Conservation (phyloP, 208 protist species). For the Leishmania braziliensis region DNA sequence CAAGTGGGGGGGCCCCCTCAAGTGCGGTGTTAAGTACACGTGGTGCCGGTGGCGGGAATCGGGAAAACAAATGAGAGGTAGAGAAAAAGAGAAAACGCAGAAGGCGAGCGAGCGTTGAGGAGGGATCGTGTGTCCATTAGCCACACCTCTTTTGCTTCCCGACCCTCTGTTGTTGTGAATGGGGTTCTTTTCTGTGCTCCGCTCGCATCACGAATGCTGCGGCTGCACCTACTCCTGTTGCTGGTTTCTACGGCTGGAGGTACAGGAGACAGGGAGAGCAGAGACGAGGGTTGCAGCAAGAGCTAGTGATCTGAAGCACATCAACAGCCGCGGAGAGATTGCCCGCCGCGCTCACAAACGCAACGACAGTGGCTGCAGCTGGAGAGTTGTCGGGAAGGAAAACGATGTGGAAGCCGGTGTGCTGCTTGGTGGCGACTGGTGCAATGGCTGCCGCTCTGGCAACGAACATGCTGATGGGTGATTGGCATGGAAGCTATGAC, state of each 20-base stretch:
- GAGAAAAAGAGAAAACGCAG: no score
- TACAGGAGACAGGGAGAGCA: neutral
- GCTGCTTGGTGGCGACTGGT: neutral
- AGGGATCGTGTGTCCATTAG: neutral
- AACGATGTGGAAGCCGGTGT: neutral
- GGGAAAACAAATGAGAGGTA: no score
- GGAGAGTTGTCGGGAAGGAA: neutral
- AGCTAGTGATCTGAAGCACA: neutral
- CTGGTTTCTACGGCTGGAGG: neutral
- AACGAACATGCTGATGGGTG: neutral
- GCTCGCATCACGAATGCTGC: neutral
- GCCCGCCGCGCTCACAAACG: neutral
- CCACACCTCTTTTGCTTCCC: no score
- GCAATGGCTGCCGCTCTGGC: neutral
- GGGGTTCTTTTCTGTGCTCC: neutral
- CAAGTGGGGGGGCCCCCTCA: no score
- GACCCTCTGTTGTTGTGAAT: no score
- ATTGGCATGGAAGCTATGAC: neutral
- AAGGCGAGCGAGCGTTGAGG: no score
- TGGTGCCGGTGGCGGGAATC: neutral
- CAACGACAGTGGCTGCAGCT: constrained; percentile 2
- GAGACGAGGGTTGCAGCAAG: neutral
- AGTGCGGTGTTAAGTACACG: neutral
- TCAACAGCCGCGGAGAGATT: neutral
- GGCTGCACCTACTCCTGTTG: neutral